Percentiles rank a stretch among this genome's conserved stretches.
Evolutionary conservation across 768 basidiomycete species (phyloP).

Genomic region (Suillus plorans): DNA sequence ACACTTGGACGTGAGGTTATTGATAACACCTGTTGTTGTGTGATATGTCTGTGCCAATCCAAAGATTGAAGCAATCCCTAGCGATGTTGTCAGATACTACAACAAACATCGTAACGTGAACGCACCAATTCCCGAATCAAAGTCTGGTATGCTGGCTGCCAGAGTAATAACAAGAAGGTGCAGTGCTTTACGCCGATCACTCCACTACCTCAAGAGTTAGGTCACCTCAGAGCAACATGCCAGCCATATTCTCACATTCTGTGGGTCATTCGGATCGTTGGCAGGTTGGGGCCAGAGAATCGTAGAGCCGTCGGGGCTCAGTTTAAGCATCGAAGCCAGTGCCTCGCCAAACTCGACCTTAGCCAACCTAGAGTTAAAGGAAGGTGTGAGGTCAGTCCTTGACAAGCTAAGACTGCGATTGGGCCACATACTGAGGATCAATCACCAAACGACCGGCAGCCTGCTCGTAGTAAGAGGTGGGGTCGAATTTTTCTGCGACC

Average conservation of each 20-base stretch:
- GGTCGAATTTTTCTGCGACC: slow-evolving; percentile 28
- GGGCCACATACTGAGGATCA: slow-evolving; percentile 51
- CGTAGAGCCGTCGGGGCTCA: slow-evolving; percentile 42
- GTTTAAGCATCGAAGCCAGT: slow-evolving; percentile 45
- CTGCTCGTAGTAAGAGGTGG: slow-evolving; percentile 48
- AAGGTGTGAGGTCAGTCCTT: neutral
- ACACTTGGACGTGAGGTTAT: slow-evolving; percentile 48
- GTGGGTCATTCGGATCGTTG: slow-evolving; percentile 52
- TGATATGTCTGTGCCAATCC: slow-evolving; percentile 42
- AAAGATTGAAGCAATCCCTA: slow-evolving; percentile 52
- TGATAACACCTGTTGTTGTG: slow-evolving; percentile 48
- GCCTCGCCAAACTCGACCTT: slow-evolving; percentile 47
- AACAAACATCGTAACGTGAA: slow-evolving; percentile 9
- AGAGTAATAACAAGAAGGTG: slow-evolving; percentile 50
- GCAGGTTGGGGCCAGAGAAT: slow-evolving; percentile 57
- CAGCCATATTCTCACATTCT: slow-evolving; percentile 41
- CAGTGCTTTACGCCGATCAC: slow-evolving; percentile 40
- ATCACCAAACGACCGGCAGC: slow-evolving; percentile 61
- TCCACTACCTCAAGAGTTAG: slow-evolving; percentile 38
- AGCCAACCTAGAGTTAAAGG: slow-evolving; percentile 39
- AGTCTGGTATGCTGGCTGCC: slow-evolving; percentile 55
- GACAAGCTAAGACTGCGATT: neutral
- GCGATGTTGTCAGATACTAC: neutral
- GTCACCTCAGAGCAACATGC: neutral
- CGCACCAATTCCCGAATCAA: slow-evolving; percentile 50